phyloP scores from a whole-genome alignment of 2,329 filamentous ascomycete species.

The Fusarium ambrosium region DNA sequence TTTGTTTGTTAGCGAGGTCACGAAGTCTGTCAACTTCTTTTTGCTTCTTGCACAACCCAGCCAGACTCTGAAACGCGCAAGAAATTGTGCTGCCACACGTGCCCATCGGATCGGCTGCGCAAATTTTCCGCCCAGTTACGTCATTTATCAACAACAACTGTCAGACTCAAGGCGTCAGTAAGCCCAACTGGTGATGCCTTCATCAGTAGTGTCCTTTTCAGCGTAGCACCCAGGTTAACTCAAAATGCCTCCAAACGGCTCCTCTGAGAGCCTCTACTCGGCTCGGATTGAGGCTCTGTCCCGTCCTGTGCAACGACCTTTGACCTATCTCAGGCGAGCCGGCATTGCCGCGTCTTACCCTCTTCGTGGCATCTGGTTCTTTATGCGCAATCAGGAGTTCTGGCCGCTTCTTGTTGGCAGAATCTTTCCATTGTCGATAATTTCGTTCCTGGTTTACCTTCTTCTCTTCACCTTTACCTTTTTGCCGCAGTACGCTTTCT shows the following conservation, averaged over 20 bases:
- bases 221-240: not conserved
- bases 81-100: not conserved
- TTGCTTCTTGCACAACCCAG: not conserved
- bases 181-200: conserved; percentile 30
- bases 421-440: conserved; percentile 83
- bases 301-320: conserved; percentile 52
- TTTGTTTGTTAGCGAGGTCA: not conserved
- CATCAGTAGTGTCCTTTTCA: not conserved
- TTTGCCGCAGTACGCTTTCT: conserved; percentile 88
- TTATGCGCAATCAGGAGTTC: conserved; percentile 80
- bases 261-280: conserved; percentile 22
- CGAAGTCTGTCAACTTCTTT: not conserved
- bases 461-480: conserved; percentile 91
- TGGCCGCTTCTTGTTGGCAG: conserved; percentile 85
- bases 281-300: conserved; percentile 34
- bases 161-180: not conserved
- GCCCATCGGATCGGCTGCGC: conserved; percentile 18
- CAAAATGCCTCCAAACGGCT: conserved; percentile 36
- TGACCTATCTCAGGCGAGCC: conserved; percentile 60
- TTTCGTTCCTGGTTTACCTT: conserved; percentile 86
- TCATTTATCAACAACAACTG: conserved; percentile 13
- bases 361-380: conserved; percentile 84
- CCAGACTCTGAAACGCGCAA: not conserved
- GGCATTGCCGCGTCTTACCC: conserved; percentile 67
- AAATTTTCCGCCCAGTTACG: conserved; percentile 32